Evolutionary conservation across 2,329 filamentous ascomycete species (phyloP), one percentile per base, ranked within the genome.

Genomic region (Talaromyces atroroseus): DNA sequence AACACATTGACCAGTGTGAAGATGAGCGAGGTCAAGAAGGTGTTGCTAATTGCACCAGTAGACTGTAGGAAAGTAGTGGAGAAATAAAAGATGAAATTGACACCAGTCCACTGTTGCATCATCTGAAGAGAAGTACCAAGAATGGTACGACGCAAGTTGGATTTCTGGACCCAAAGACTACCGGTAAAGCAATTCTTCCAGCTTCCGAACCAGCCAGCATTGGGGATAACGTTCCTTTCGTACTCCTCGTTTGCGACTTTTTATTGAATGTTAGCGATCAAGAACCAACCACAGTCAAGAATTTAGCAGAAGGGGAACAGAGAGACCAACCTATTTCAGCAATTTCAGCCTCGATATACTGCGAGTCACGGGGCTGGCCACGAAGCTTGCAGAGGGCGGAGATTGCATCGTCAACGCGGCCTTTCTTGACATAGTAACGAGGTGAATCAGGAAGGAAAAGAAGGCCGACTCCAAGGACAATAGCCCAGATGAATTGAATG

Each of bases 51-150:
- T 65, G 88, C 87, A 63, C 87, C 87, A 29, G 88, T 86, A 23
- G 85, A 84, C 74, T 88, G 75, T 77, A 95, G 88, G 84, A 95
- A 95, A 58, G 88, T 84, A 34, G 89, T 91, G 36, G 88, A 90
- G 78, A 86, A 90, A 78, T 90, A 89, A 79, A 92, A 94, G 80
- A 94, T 89, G 76, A 92, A 95, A 81, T 95, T 95, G 76, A 95
- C 88, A 79, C 90, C 89, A 24, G 89, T 92, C 83, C 82, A 63
- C 74, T 89, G 86, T 74, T 89, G 87, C 85, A 89, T 89, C 86
- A 89, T 89, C 78, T 90, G 87, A 34, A 89, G 78, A 24, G 85
- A 86, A 46, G 83, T 87, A 65, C 87, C 87, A 46, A 90, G 79
- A 58, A 89, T 83, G 24, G 86, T 87, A 63, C 85, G 82, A 66